Evolutionary conservation across 768 basidiomycete species (phyloP).

Genomic region (Tremella yokohamensis): DNA sequence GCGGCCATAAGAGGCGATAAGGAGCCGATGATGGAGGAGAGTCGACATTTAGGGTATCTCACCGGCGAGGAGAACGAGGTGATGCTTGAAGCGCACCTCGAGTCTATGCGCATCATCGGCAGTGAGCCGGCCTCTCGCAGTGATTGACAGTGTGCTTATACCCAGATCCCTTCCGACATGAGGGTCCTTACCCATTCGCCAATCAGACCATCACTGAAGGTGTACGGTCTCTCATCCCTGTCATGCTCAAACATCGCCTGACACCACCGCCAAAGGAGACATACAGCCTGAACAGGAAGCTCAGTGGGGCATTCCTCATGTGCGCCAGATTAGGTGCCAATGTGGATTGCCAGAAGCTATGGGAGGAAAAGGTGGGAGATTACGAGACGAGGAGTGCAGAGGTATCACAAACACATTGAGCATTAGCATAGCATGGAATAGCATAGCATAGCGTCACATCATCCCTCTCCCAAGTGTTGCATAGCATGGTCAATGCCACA

Average conservation of each 20-base stretch:
- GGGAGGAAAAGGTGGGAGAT: conserved; percentile 63
- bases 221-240: conserved; percentile 76
- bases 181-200: conserved; percentile 74
- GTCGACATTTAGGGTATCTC: conserved; percentile 79
- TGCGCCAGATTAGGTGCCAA: conserved; percentile 63
- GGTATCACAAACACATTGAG: too few relatives aligned
- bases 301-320: conserved; percentile 54
- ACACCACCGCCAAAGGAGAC: conserved; percentile 93
- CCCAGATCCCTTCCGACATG: conserved; percentile 69
- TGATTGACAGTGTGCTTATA: background rate
- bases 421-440: too few relatives aligned
- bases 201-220: conserved; percentile 62
- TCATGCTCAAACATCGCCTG: conserved; percentile 81
- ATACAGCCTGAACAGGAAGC: conserved; percentile 78
- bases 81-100: conserved; percentile 83
- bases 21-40: conserved; percentile 66
- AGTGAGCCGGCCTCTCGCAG: background rate
- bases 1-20: conserved; percentile 71
- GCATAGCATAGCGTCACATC: too few relatives aligned
- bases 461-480: too few relatives aligned
- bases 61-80: conserved; percentile 84
- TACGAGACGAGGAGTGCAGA: conserved; percentile 42
- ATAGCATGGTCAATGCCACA: too few relatives aligned
- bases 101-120: conserved; percentile 77
- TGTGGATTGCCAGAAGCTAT: conserved; percentile 69